Conservation (phyloP, 2,329 filamentous ascomycete species). For the Alternaria dauci region DNA sequence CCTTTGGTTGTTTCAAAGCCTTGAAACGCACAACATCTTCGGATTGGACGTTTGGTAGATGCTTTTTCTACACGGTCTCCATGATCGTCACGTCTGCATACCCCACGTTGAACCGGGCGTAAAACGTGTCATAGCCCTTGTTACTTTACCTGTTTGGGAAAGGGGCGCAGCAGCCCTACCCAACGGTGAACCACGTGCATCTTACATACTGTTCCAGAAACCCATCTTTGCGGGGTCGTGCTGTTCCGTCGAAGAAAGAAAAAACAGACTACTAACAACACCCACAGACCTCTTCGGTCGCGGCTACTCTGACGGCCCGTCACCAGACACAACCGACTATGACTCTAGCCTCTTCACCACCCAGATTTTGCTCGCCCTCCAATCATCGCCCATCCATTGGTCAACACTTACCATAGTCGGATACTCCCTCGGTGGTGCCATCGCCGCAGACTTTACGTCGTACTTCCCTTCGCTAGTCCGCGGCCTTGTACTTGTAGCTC, state of each 20-base stretch:
- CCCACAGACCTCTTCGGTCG: constrained; percentile 73
- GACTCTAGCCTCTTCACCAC: constrained; percentile 76
- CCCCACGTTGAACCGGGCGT: constrained; percentile 10
- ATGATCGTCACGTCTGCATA: constrained; percentile 5
- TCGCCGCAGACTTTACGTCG: constrained; percentile 73
- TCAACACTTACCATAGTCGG: constrained; percentile 74
- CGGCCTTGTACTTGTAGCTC: constrained; percentile 78
- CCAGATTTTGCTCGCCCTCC: constrained; percentile 74
- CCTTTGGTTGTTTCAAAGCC: background rate
- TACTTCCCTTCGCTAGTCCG: constrained; percentile 74
- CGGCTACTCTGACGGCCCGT: constrained; percentile 77
- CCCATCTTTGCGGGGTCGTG: background rate
- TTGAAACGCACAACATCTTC: background rate
- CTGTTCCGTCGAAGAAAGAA: background rate
- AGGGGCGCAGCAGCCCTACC: constrained; percentile 16
- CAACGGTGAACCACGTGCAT: constrained; percentile 19
- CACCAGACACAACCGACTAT: constrained; percentile 67
- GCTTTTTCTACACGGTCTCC: background rate
- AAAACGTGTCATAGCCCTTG: constrained; percentile 5
- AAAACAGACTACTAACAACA: constrained; percentile 11
- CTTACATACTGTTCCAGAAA: constrained; percentile 1
- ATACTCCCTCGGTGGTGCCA: constrained; percentile 81
- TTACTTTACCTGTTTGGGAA: constrained; percentile 13
- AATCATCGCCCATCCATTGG: constrained; percentile 68
- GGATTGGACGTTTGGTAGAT: background rate